Base-by-base conservation (phyloP, 1,139 yeast species). In the Saccharomycopsis hybrid region DNA sequence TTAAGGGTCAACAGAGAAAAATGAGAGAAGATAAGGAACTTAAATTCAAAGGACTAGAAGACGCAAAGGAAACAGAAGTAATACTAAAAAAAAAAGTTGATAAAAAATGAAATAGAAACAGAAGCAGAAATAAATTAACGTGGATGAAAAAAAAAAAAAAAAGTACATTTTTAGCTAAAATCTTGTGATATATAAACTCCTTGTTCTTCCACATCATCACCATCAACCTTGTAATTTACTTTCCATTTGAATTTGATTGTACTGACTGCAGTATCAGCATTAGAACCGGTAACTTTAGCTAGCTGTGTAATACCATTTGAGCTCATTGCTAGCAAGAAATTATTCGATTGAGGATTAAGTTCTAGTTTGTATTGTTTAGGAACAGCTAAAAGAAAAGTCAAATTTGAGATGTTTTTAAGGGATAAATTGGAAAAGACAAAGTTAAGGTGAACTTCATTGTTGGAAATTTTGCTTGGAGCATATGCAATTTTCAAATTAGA, bases 171-270 rank as follows among this genome's bases (percentile, higher is more conserved):
- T 37, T 8, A 37, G 18, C 5, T 5, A n/a, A n/a, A 37, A 37
- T 5, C 5, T 11, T 31, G 35, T 31, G 11, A 7, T 11, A 31
- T 31, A 31, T 11, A 31, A 27, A 49, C 45, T 11, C 87, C 86
- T 13, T 79, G 72, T 56, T 79, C 85, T 59, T 77, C 82, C 38
- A 65, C 65, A 9, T 65, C 63, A 13, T 65, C 61, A 11, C 80
- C 81, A 49, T 74, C 76, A 5, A 74, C 61, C 13, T 60, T 60
- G 62, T 80, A 89, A 54, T 78, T 77, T 31, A 79, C 76, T 64
- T 85, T 87, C 94, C 95, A 90, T 64, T 89, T 85, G 53, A 90
- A 72, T 66, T 87, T 89, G 58, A 87, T 72, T 27, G 75, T 65
- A 56, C 71, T 71, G 47, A 64, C 63, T n/a, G n/a, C n/a, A n/a